These are phyloP conservation scores for Anisodus tanguticus DNA, from an alignment of 257 asterid species.

Conservation along the genomic window DNA sequence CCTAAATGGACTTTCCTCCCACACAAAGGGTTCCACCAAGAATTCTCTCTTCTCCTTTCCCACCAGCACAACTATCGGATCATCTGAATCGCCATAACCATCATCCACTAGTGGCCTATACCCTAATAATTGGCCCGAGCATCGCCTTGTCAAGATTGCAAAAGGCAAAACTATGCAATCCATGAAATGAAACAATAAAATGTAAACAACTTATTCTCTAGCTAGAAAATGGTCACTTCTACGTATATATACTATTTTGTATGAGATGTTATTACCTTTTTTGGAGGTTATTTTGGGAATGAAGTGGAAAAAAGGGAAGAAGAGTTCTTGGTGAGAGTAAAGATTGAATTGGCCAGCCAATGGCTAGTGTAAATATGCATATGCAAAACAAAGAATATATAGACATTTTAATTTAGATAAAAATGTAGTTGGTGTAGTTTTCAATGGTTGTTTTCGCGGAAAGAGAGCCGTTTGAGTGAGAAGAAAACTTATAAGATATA, in stretches of 20 bases:
- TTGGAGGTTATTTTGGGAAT: background rate
- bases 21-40: conserved; percentile 45
- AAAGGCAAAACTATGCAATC: conserved; percentile 46
- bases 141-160: conserved; percentile 41
- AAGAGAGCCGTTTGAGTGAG: conserved; percentile 27
- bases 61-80: conserved; percentile 42
- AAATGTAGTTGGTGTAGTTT: background rate
- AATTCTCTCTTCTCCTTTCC: conserved; percentile 51
- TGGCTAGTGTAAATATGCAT: conserved; percentile 27
- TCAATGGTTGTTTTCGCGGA: conserved; percentile 18
- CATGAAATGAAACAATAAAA: conserved; percentile 28
- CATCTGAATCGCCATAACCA: background rate
- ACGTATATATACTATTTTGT: background rate
- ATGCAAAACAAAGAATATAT: conserved; percentile 10
- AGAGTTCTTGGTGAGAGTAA: background rate
- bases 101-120: conserved; percentile 40
- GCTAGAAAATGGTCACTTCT: background rate
- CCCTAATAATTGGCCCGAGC: conserved; percentile 36
- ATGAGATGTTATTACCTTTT: conserved; percentile 7
- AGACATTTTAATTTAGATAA: background rate
- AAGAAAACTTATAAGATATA: background rate
- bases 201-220: background rate
- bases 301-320: background rate
- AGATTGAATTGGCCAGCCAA: conserved; percentile 31
- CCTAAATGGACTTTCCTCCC: conserved; percentile 43